Conservation (phyloP, 768 basidiomycete species). For the Sistotremastrum suecicum region DNA sequence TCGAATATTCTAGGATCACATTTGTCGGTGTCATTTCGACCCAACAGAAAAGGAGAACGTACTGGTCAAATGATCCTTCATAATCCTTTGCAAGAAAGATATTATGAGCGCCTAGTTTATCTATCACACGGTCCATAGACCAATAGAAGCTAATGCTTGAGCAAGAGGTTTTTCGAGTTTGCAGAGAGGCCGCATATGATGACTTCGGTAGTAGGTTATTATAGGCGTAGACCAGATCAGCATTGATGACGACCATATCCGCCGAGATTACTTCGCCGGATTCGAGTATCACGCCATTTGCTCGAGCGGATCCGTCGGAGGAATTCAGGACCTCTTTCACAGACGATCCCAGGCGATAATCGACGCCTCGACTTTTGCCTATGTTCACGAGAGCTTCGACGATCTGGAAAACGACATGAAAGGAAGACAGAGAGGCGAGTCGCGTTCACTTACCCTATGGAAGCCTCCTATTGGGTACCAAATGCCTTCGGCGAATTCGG, state of each 20-base stretch:
- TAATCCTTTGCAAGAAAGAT: slow-evolving; percentile 28
- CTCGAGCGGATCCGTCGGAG: slow-evolving; percentile 8
- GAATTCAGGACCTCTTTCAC: slow-evolving; percentile 18
- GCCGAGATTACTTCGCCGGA: slow-evolving; percentile 16
- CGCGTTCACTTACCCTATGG: slow-evolving; percentile 2
- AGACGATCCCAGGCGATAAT: slow-evolving; percentile 20
- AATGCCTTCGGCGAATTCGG: slow-evolving; percentile 25
- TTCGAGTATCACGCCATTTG: slow-evolving; percentile 19
- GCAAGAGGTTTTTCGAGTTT: slow-evolving; percentile 15
- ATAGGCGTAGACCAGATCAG: slow-evolving; percentile 25
- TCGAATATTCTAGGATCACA: slow-evolving; percentile 20
- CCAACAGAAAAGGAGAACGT: too few species aligned
- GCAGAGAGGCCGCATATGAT: slow-evolving; percentile 2
- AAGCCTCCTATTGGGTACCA: slow-evolving; percentile 15
- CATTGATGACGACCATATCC: slow-evolving; percentile 26
- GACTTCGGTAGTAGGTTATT: slow-evolving; percentile 19
- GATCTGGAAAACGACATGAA: slow-evolving; percentile 7
- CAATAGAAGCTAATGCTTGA: slow-evolving; percentile 29
- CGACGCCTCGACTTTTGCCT: slow-evolving; percentile 18
- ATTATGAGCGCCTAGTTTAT: slow-evolving; percentile 23
- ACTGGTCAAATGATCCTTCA: slow-evolving; percentile 22
- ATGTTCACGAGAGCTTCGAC: slow-evolving; percentile 19
- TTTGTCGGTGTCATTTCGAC: too few species aligned
- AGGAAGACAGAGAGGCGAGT: not conserved
- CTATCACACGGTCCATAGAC: slow-evolving; percentile 21